Evolutionary conservation across 345 rosid genomes (phyloP), one percentile per base, ranked within the genome.

Genomic region (Sonneratia alba): DNA sequence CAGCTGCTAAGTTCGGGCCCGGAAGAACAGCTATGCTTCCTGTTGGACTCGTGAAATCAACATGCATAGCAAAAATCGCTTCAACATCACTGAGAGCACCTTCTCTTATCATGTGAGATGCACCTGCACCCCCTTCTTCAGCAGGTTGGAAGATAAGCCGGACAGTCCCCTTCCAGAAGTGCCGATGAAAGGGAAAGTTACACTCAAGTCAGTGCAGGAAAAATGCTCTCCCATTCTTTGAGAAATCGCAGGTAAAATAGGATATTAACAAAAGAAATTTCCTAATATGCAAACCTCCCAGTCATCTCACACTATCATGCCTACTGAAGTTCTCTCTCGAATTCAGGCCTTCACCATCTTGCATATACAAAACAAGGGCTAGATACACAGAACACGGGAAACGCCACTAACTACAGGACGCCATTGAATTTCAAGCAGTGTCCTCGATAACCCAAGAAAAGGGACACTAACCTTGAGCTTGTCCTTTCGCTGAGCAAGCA

Each of bases 111-210:
- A 94, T 88, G 21, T 77, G 80, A 67, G 80, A 79, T 34, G 97
- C 98, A 79, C 98, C 98, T 0, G 95, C 96, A 57, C 96, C 96
- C 66, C 91, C 91, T 78, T 94, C 96, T 80, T 94, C 96, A 7
- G 95, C 98, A 16, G 95, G 97, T 75, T 94, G 96, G 83, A 91
- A 94, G 68, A 94, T 83, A 73, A 91, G 91, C 75, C 93, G 82
- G 73, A 91, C 89, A 40, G 96, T 88, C 74, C 96, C 98, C 98
- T 94, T 77, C 71, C 73, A 73, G 27, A 65, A 36, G 71, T 75
- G 57, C 65, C 36, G 21, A n/a, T 27, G 3, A 5, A 6, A 42
- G 42, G 3, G 8, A n/a, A 3, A 43, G 7, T 14, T 6, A 38
- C 40, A 40, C 43, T 40, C 43, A 8, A 40, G 43, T 40, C 43